Evolutionary conservation across 805 yeast genomes (phyloP).

Genomic region (Isabelozyma heimii): DNA sequence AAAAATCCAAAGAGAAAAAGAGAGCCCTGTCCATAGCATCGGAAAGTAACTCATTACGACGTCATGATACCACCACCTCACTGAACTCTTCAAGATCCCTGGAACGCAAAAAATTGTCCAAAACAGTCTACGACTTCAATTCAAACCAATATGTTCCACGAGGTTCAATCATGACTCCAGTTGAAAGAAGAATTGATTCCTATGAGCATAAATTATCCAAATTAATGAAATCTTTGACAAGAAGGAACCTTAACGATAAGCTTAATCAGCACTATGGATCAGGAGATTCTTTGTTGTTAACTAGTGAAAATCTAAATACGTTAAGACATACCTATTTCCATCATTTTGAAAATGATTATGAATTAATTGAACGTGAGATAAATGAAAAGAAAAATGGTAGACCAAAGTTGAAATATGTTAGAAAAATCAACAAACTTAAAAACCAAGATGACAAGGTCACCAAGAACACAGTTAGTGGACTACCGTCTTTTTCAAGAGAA

Average conservation of each 20-base stretch:
- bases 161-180: slow-evolving; percentile 4
- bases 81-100: slow-evolving; percentile 1
- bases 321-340: slow-evolving; percentile 14
- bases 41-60: neutral
- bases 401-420: neutral
- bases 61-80: neutral
- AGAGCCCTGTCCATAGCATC: neutral
- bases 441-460: neutral
- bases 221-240: slow-evolving; percentile 4
- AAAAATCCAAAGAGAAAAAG: neutral
- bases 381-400: neutral
- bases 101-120: neutral
- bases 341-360: slow-evolving; percentile 8
- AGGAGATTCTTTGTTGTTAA: slow-evolving; percentile 6
- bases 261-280: slow-evolving; percentile 6
- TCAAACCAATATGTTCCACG: slow-evolving; percentile 6
- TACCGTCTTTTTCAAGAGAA: neutral
- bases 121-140: slow-evolving; percentile 10
- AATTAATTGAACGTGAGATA: neutral
- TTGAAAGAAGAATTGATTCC: slow-evolving; percentile 8
- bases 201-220: slow-evolving; percentile 7
- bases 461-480: neutral
- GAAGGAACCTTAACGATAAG: slow-evolving; percentile 6
- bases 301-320: slow-evolving; percentile 7
- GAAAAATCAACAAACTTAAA: neutral